Evolutionary conservation across 2,329 filamentous ascomycete genomes (phyloP).

Genomic region (Mycogone perniciosa): DNA sequence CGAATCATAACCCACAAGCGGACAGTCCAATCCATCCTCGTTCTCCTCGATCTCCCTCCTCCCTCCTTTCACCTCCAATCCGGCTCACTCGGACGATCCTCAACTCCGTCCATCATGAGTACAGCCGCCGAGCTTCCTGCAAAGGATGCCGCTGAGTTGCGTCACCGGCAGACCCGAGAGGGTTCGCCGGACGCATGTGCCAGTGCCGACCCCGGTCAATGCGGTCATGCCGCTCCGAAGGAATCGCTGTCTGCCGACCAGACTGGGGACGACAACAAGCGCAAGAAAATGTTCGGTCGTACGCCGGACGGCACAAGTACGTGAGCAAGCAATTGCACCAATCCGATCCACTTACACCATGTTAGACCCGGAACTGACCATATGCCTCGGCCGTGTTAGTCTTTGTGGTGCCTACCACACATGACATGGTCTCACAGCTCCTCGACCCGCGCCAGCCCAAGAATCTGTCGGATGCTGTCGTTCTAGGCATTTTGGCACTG

Average conservation of each 20-base stretch:
- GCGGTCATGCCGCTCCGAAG: not conserved
- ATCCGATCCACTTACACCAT: not conserved
- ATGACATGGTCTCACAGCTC: constrained; percentile 98
- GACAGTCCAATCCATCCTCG: constrained; percentile 1
- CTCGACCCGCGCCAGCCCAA: constrained; percentile 93
- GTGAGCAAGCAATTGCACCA: constrained; percentile 27
- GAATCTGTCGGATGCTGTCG: constrained; percentile 78
- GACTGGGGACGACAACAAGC: constrained; percentile 8
- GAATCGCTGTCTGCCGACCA: constrained; percentile 5
- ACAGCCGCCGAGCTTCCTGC: constrained; percentile 22
- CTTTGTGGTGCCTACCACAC: constrained; percentile 90
- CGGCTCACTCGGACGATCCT: constrained; percentile 7
- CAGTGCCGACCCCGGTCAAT: not conserved
- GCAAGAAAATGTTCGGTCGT: constrained; percentile 78
- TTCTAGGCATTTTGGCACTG: constrained; percentile 69
- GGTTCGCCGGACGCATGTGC: constrained; percentile 1
- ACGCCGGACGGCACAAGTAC: constrained; percentile 86
- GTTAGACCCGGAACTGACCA: constrained; percentile 10
- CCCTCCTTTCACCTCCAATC: not conserved
- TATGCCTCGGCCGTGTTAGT: constrained; percentile 46
- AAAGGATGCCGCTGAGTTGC: constrained; percentile 19
- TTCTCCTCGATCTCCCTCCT: not conserved
- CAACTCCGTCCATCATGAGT: constrained; percentile 23
- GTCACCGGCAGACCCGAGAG: constrained; percentile 23
- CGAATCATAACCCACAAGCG: constrained; percentile 1